phyloP scores from a whole-genome alignment of 1,139 yeast species.

The Geotrichum klebahnii region DNA sequence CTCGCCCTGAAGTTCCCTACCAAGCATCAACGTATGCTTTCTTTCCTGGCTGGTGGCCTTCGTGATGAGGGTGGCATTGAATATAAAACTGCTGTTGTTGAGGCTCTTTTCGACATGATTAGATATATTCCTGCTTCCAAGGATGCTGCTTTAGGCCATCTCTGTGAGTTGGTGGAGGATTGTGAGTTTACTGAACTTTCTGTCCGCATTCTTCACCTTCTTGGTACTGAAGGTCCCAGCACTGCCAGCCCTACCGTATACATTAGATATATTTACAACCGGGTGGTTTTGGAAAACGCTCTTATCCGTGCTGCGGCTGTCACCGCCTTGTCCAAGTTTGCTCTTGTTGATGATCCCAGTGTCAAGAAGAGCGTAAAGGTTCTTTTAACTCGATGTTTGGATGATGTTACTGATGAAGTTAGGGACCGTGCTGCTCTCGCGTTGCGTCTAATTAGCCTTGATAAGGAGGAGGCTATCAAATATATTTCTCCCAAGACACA shows the following conservation, averaged over 20 bases:
- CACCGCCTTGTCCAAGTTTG: conserved; percentile 86
- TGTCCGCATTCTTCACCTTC: conserved; percentile 81
- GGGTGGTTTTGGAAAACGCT: conserved; percentile 93
- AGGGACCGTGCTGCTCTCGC: conserved; percentile 95
- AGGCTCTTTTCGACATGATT: conserved; percentile 86
- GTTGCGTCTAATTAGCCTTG: conserved; percentile 56
- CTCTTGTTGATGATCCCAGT: conserved; percentile 66
- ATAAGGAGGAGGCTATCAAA: conserved; percentile 46
- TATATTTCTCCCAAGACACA: conserved; percentile 65
- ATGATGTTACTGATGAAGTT: conserved; percentile 92
- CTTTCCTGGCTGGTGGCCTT: conserved; percentile 76
- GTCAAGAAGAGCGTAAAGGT: conserved; percentile 68
- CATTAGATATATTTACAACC: conserved; percentile 92
- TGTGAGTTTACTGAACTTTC: conserved; percentile 93
- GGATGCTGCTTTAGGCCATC: conserved; percentile 76
- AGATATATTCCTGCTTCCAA: conserved; percentile 84
- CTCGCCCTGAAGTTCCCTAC: conserved; percentile 90
- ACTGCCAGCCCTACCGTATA: conserved; percentile 84
- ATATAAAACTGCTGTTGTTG: conserved; percentile 83
- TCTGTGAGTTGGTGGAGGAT: conserved; percentile 97
- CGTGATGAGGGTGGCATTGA: conserved; percentile 84
- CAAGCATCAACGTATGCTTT: conserved; percentile 77
- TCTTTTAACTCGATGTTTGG: conserved; percentile 75
- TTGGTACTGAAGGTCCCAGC: conserved; percentile 92
- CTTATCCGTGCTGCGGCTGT: conserved; percentile 95